Conservation (phyloP, 1,284 basidiomycete genomes). For the Cryptococcus sp. region DNA sequence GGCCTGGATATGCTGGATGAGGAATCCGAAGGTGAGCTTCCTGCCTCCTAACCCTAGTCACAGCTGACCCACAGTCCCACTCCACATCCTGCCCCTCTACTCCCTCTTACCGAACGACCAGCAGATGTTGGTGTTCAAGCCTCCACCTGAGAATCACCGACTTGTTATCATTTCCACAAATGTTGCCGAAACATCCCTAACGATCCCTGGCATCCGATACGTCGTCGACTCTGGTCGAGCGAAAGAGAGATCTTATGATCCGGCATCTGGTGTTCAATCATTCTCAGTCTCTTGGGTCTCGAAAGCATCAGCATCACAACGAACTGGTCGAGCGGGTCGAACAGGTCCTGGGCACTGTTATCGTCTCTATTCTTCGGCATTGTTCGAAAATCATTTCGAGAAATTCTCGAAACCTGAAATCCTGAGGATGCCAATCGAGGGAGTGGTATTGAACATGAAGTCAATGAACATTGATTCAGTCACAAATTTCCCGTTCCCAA, state of each 20-base stretch:
- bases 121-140: constrained; percentile 68
- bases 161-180: constrained; percentile 72
- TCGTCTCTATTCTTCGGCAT: constrained; percentile 64
- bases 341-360: constrained; percentile 77
- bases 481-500: constrained; percentile 97
- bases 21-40: constrained; percentile 44
- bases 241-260: constrained; percentile 70
- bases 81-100: constrained; percentile 70
- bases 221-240: constrained; percentile 72
- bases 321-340: constrained; percentile 69
- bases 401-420: constrained; percentile 88
- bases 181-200: constrained; percentile 73
- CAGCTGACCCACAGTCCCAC: constrained; percentile 52
- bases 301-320: constrained; percentile 68
- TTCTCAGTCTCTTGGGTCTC: constrained; percentile 72
- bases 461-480: constrained; percentile 97
- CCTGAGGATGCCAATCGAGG: constrained; percentile 92
- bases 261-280: constrained; percentile 60
- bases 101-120: constrained; percentile 67
- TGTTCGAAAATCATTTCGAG: constrained; percentile 90
- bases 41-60: not conserved
- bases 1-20: constrained; percentile 41
- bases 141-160: constrained; percentile 60
- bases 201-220: constrained; percentile 71
- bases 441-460: constrained; percentile 98